Evolutionary conservation across 495 filamentous ascomycete genomes (phyloP).

Genomic region (Penicillium soppii): DNA sequence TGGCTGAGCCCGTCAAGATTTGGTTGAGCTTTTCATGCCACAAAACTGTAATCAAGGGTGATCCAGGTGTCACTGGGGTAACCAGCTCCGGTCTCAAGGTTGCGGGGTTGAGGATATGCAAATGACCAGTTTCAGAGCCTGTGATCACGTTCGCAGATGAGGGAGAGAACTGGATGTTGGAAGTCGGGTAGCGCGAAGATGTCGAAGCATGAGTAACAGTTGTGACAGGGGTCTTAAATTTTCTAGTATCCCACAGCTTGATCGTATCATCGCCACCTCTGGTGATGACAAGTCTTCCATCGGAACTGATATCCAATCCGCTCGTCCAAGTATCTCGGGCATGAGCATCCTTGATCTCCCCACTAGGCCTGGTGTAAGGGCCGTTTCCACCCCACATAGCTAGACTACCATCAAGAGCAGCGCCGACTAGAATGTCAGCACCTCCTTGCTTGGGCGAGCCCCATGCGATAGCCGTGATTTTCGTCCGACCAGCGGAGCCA

Average conservation of each 20-base stretch:
- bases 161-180: constrained; percentile 87
- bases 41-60: constrained; percentile 75
- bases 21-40: constrained; percentile 97
- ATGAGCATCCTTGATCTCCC: constrained; percentile 85
- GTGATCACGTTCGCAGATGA: constrained; percentile 79
- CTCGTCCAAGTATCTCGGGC: constrained; percentile 84
- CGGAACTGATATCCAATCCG: constrained; percentile 85
- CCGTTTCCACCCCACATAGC: constrained; percentile 92
- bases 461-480: constrained; percentile 93
- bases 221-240: constrained; percentile 85
- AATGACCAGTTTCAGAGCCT: constrained; percentile 80
- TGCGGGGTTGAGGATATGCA: constrained; percentile 90
- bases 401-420: constrained; percentile 85
- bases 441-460: constrained; percentile 73
- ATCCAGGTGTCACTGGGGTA: constrained; percentile 80
- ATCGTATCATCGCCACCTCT: constrained; percentile 86
- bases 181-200: constrained; percentile 75
- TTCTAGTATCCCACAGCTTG: constrained; percentile 93
- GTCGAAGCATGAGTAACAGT: constrained; percentile 79
- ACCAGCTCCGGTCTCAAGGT: constrained; percentile 81
- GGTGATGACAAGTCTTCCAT: constrained; percentile 86
- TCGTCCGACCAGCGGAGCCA: constrained; percentile 83
- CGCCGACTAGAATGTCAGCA: constrained; percentile 75
- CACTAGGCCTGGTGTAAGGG: constrained; percentile 80
- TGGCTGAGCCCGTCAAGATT: constrained; percentile 89